Percentiles rank a stretch among this genome's conserved stretches.
Evolutionary conservation across 257 asterid species (phyloP).

Genomic region (Mitragyna speciosa): DNA sequence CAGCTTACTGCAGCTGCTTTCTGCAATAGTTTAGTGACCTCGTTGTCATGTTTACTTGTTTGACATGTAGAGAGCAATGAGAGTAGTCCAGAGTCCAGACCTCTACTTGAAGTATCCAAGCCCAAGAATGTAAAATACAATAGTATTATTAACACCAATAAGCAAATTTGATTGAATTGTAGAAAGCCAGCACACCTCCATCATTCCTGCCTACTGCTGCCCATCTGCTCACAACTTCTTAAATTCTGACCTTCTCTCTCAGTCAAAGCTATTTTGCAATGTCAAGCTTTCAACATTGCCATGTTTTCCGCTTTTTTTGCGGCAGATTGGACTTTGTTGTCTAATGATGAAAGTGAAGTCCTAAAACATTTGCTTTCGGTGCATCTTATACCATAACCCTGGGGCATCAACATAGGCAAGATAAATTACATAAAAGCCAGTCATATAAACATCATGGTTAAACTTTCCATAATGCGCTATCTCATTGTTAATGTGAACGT

Average conservation of each 20-base stretch:
- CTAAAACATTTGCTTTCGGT: no score
- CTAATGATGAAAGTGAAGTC: no score
- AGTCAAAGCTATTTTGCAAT: constrained; percentile 15
- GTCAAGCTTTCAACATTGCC: background rate
- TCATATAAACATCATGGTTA: no score
- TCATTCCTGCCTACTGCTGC: constrained; percentile 48
- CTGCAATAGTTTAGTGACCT: background rate
- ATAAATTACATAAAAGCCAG: no score
- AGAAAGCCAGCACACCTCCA: constrained; percentile 46
- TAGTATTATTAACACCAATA: background rate
- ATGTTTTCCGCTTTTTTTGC: background rate
- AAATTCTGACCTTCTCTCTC: constrained; percentile 19
- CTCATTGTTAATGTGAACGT: no score
- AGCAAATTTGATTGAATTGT: constrained; percentile 30
- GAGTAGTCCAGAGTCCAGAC: constrained; percentile 30
- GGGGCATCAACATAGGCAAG: no score
- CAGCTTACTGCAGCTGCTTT: no score
- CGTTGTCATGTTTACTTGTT: constrained; percentile 6
- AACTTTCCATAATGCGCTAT: no score
- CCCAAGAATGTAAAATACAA: background rate
- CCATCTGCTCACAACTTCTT: constrained; percentile 24
- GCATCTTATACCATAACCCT: no score
- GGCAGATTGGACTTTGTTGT: background rate
- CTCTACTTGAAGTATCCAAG: constrained; percentile 40
- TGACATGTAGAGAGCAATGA: background rate